These are phyloP conservation scores for Rhizopogon roseolus DNA, from an alignment of 768 basidiomycete genomes.

Conservation along the genomic window DNA sequence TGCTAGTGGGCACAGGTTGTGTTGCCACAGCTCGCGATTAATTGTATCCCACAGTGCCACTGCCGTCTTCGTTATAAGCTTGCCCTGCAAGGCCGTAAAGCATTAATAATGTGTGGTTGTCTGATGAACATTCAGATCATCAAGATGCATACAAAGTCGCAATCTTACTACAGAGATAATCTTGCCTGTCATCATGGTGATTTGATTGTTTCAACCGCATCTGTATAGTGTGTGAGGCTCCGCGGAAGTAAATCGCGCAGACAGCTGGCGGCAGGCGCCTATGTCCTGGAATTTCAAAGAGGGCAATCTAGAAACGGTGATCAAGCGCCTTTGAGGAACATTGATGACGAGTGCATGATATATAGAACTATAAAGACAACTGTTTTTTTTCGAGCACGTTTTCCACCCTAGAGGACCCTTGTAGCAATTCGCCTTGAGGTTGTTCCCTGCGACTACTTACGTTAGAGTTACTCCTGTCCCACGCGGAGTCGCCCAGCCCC, in stretches of 20 bases:
- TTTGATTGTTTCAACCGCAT: background rate
- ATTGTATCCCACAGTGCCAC: no score
- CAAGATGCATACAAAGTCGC: no score
- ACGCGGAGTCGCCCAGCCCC: conserved; percentile 2
- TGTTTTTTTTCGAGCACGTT: background rate
- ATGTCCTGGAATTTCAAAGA: no score
- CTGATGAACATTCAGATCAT: background rate
- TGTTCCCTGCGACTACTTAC: background rate
- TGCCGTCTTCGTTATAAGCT: no score
- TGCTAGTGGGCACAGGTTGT: no score
- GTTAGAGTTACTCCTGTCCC: conserved; percentile 1
- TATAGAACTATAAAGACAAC: background rate
- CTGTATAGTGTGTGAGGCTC: background rate
- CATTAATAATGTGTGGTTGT: background rate
- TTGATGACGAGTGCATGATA: background rate
- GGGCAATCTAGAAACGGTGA: background rate
- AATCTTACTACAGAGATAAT: background rate
- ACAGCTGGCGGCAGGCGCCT: background rate
- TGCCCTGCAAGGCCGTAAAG: no score
- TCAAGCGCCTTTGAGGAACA: background rate
- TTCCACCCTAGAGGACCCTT: background rate
- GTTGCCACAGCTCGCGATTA: no score
- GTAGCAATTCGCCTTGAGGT: background rate
- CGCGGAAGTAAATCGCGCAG: background rate
- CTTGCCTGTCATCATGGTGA: background rate